Conservation (phyloP, 306 rosid species). For the Parietaria judaica region DNA sequence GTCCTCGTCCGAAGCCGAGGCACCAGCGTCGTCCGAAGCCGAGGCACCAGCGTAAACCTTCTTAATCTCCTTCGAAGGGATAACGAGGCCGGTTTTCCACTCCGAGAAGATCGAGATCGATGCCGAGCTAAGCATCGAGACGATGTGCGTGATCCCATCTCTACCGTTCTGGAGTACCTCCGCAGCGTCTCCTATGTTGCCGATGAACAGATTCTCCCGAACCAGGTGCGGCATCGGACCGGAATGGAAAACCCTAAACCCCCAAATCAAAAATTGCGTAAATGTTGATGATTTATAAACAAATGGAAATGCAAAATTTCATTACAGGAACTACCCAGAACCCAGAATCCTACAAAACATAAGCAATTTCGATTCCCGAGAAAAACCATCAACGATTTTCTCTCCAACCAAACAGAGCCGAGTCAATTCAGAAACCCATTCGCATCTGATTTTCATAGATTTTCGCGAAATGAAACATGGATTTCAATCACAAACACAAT, state of each 20-base stretch:
- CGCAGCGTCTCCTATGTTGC: slow-evolving; percentile 72
- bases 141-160: slow-evolving; percentile 49
- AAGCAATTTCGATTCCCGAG: no score
- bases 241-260: not conserved
- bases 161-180: slow-evolving; percentile 51
- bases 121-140: slow-evolving; percentile 77
- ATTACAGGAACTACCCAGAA: no score
- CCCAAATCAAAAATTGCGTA: not conserved
- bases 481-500: not conserved
- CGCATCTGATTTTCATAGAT: not conserved
- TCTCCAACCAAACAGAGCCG: no score
- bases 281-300: no score
- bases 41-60: slow-evolving; percentile 44
- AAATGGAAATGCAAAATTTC: no score
- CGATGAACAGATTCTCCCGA: slow-evolving; percentile 70
- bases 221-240: slow-evolving; percentile 69
- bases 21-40: slow-evolving; percentile 9
- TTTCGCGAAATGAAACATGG: not conserved
- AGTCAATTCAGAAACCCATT: not conserved
- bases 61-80: slow-evolving; percentile 57
- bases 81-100: slow-evolving; percentile 44
- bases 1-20: slow-evolving; percentile 12
- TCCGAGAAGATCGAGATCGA: slow-evolving; percentile 75
- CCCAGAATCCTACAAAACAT: no score
- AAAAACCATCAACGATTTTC: no score